Evolutionary conservation across 2,329 filamentous ascomycete genomes (phyloP).

Genomic region (Fusarium sp.): DNA sequence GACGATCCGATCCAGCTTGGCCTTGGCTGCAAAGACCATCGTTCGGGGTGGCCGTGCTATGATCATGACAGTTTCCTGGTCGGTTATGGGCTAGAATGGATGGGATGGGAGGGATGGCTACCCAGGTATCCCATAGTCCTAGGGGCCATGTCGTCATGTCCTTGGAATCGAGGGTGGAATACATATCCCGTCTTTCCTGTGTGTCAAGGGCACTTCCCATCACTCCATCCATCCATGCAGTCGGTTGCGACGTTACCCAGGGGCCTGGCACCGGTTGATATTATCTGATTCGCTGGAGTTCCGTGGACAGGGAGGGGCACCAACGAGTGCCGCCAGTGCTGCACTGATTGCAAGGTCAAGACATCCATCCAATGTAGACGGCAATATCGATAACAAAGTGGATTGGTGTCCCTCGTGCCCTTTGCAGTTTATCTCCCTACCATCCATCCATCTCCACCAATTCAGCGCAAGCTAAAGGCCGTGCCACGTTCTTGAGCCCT

Average conservation of each 20-base stretch:
- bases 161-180: conserved; percentile 10
- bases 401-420: conserved; percentile 1
- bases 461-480: conserved; percentile 9
- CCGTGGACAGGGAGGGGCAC: background rate
- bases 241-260: conserved; percentile 20
- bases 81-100: background rate
- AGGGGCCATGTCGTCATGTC: conserved; percentile 24
- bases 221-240: background rate
- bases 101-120: background rate
- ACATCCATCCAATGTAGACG: background rate
- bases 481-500: conserved; percentile 5
- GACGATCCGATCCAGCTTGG: conserved; percentile 23
- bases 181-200: conserved; percentile 11
- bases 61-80: conserved; percentile 15
- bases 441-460: background rate
- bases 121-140: background rate
- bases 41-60: conserved; percentile 14
- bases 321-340: background rate
- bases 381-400: conserved; percentile 8
- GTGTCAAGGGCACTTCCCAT: conserved; percentile 8
- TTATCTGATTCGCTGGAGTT: conserved; percentile 21
- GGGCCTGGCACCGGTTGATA: conserved; percentile 9
- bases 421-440: background rate
- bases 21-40: conserved; percentile 4
- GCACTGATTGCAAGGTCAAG: background rate